Percentiles rank a stretch among this genome's conserved stretches.
Evolutionary conservation across 2,329 filamentous ascomycete genomes (phyloP).

Genomic region (Drechslerella dactyloides): DNA sequence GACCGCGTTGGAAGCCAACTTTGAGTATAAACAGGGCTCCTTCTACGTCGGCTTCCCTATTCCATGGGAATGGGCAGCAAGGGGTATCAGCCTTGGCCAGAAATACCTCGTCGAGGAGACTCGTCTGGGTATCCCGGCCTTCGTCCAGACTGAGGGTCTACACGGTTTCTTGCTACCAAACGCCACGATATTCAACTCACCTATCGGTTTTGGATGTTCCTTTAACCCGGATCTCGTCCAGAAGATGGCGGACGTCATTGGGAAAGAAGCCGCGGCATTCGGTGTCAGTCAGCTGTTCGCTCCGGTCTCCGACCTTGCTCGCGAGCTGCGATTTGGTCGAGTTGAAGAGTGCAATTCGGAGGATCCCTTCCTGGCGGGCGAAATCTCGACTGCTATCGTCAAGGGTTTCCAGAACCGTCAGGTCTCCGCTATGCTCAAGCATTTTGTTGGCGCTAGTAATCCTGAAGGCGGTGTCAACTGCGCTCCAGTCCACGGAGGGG

Average conservation of each 20-base stretch:
- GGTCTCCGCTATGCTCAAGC: constrained; percentile 76
- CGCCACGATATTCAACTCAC: constrained; percentile 79
- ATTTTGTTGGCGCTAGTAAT: constrained; percentile 72
- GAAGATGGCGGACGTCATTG: constrained; percentile 72
- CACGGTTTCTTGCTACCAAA: constrained; percentile 75
- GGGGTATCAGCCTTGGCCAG: constrained; percentile 70
- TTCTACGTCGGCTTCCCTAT: constrained; percentile 76
- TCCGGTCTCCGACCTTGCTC: constrained; percentile 72
- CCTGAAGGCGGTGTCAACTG: constrained; percentile 77
- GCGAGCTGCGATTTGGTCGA: constrained; percentile 73
- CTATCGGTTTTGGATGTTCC: constrained; percentile 73
- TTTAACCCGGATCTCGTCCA: constrained; percentile 71
- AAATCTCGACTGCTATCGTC: constrained; percentile 69
- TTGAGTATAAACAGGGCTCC: constrained; percentile 69
- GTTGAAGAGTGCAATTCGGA: constrained; percentile 78
- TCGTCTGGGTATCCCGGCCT: constrained; percentile 72
- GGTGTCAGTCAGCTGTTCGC: constrained; percentile 77
- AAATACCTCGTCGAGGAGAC: constrained; percentile 73
- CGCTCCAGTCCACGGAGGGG: constrained; percentile 66
- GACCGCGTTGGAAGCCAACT: constrained; percentile 71
- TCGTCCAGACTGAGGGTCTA: constrained; percentile 75
- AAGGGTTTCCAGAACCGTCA: constrained; percentile 69
- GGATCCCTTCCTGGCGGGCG: constrained; percentile 71
- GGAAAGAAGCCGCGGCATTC: constrained; percentile 69
- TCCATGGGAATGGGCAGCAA: constrained; percentile 68